phyloP scores from a whole-genome alignment of 306 rosid genomes.

The Canavalia gladiata region DNA sequence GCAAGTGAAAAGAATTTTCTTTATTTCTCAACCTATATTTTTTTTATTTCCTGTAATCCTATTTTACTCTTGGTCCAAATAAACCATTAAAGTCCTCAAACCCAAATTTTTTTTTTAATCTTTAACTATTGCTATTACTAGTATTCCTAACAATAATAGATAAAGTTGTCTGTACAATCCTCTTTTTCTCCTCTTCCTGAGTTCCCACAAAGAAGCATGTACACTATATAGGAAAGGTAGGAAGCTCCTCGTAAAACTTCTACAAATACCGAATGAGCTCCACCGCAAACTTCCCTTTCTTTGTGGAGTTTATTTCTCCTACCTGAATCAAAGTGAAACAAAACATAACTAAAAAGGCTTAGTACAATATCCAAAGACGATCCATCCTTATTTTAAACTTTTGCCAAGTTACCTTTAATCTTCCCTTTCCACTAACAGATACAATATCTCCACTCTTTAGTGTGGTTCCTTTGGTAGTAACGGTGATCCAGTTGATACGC shows the following conservation, averaged over 20 bases:
- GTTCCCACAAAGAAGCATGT: too few species aligned
- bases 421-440: constrained; percentile 86
- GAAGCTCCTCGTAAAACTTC: constrained; percentile 1
- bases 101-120: too few species aligned
- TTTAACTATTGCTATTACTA: too few species aligned
- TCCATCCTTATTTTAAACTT: constrained; percentile 32
- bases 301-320: constrained; percentile 84
- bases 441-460: constrained; percentile 87
- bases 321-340: constrained; percentile 61
- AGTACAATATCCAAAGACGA: constrained; percentile 4
- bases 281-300: constrained; percentile 86
- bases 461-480: constrained; percentile 76
- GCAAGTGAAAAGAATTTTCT: too few species aligned
- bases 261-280: constrained; percentile 81
- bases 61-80: too few species aligned
- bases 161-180: too few species aligned
- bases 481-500: constrained; percentile 86
- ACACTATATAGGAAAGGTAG: too few species aligned
- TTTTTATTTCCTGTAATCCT: too few species aligned
- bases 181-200: too few species aligned
- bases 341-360: constrained; percentile 34
- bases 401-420: constrained; percentile 71
- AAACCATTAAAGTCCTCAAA: too few species aligned
- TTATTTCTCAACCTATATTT: too few species aligned
- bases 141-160: too few species aligned